Evolutionary conservation across 2,329 filamentous ascomycete species (phyloP).

Genomic region (Fusarium sp.): DNA sequence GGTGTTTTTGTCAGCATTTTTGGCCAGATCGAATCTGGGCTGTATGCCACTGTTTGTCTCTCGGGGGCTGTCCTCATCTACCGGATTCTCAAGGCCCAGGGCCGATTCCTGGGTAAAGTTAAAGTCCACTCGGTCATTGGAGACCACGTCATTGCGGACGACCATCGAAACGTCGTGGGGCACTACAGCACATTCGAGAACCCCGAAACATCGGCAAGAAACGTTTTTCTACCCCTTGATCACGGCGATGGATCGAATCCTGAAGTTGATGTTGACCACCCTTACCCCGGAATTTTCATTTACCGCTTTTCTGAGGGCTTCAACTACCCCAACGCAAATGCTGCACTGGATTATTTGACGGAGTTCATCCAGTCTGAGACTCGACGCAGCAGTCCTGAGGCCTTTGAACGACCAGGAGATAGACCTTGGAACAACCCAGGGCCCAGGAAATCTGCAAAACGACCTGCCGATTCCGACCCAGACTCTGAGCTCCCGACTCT

Average conservation of each 20-base stretch:
- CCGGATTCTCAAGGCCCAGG: slow-evolving; percentile 86
- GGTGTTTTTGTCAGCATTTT: slow-evolving; percentile 95
- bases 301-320: slow-evolving; percentile 96
- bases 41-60: slow-evolving; percentile 87
- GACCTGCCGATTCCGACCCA: slow-evolving; percentile 46
- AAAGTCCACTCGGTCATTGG: slow-evolving; percentile 85
- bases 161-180: slow-evolving; percentile 62
- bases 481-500: slow-evolving; percentile 76
- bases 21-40: slow-evolving; percentile 88
- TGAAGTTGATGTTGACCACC: slow-evolving; percentile 81
- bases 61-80: slow-evolving; percentile 86
- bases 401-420: slow-evolving; percentile 79
- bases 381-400: slow-evolving; percentile 80
- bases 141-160: slow-evolving; percentile 79
- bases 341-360: slow-evolving; percentile 86
- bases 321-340: slow-evolving; percentile 95
- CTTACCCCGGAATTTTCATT: slow-evolving; percentile 94
- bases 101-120: slow-evolving; percentile 81
- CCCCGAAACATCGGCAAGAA: slow-evolving; percentile 71
- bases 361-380: slow-evolving; percentile 79
- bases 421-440: slow-evolving; percentile 97
- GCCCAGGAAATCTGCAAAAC: slow-evolving; percentile 66
- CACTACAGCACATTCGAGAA: slow-evolving; percentile 72
- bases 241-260: slow-evolving; percentile 95
- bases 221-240: slow-evolving; percentile 89